Evolutionary conservation across 2,329 filamentous ascomycete genomes (phyloP).

Genomic region (Helicocarpus griseus): DNA sequence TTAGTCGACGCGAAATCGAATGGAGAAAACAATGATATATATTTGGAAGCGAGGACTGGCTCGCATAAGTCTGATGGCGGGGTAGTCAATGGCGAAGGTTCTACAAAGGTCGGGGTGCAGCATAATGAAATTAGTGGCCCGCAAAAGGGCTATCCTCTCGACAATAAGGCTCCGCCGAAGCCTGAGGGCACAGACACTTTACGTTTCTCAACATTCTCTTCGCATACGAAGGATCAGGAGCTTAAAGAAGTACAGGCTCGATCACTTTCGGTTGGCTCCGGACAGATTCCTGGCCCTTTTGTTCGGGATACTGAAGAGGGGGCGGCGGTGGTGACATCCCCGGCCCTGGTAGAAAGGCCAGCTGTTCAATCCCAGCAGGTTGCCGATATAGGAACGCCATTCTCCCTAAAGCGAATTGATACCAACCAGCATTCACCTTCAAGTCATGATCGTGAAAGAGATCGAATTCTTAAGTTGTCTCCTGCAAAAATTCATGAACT

Average conservation of each 20-base stretch:
- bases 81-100: neutral
- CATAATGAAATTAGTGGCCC: neutral
- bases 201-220: neutral
- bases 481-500: conserved; percentile 46
- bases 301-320: neutral
- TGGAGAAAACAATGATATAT: neutral
- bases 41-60: neutral
- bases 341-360: conserved; percentile 7
- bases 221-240: neutral
- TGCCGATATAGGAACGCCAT: neutral
- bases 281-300: neutral
- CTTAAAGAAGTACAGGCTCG: neutral
- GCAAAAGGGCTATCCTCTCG: neutral
- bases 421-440: conserved; percentile 8
- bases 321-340: neutral
- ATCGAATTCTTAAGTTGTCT: conserved; percentile 43
- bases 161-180: neutral
- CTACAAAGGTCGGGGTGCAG: neutral
- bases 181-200: neutral
- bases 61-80: neutral
- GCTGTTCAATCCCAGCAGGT: conserved; percentile 6
- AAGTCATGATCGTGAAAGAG: conserved; percentile 18
- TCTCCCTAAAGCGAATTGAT: neutral
- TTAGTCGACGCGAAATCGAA: neutral
- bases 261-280: neutral